Evolutionary conservation across 208 protist genomes (phyloP), one percentile per base, ranked within the genome.

Genomic region (Leishmania guyanensis): DNA sequence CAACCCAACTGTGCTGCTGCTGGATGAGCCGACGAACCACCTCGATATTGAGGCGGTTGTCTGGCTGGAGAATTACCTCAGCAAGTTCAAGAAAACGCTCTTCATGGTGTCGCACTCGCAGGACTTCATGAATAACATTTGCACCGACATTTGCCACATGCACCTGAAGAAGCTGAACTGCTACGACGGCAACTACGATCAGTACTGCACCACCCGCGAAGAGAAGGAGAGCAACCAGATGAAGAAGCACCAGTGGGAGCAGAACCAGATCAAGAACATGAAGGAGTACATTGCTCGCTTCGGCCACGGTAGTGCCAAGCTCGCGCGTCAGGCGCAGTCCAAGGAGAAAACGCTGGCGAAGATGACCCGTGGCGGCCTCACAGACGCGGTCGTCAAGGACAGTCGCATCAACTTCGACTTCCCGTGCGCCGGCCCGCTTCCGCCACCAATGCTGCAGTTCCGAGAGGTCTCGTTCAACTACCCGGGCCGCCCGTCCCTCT

Each of bases 11-110:
- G 85, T 99, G 43, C 87, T 99, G 10, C 83, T 99, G n/a, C 94
- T 99, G 29, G 98, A 99, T 79, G 99, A 99, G 90, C 98, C 98
- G 26, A 99, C 99, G 26, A 99, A 99, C 87, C 97, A 99, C 89
- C 86, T 99, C 89, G 97, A 99, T 86, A 97, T 99, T 58, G 97
- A 99, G 88, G 97, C 98, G 26, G 97, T 98, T 64, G 96, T 99
- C 58, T 99, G 98, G 98, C 89, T 99, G 16, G 98, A 99, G 83
- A 97, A 98, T 78, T 98, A 99, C 86, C 91, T 99, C 16, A 91
- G 88, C 46, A 94, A 92, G 51, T 99, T 98, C 88, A 95, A 98
- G 58, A 92, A 97, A 82, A 98, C 97, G 74, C 88, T 99, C 26
- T 90, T 99, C 46, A 96, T 99, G 86, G 93, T 99, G 64, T 99